Percentiles rank a stretch among this genome's conserved stretches.
phyloP scores from a whole-genome alignment of 2,329 filamentous ascomycete species.

The Neofusicoccum sp. region DNA sequence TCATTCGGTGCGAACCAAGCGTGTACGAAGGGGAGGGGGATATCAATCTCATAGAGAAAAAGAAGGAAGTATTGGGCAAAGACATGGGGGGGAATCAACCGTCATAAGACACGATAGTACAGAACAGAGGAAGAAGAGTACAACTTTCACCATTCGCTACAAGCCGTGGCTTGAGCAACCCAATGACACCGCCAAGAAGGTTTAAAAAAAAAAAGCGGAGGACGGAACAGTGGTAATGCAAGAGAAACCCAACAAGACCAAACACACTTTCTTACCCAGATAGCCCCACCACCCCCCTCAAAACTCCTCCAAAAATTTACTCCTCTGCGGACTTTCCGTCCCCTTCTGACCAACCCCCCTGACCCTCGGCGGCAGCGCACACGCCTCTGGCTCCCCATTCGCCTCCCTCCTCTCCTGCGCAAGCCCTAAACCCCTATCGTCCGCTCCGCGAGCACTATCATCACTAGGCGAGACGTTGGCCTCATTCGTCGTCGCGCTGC shows the following conservation, averaged over 20 bases:
- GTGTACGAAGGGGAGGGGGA: neutral
- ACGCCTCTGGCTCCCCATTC: neutral
- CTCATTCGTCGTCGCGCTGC: conserved; percentile 9
- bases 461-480: conserved; percentile 27
- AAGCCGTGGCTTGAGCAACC: too few species aligned
- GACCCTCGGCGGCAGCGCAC: neutral
- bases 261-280: too few species aligned
- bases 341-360: neutral
- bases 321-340: conserved; percentile 7
- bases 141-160: too few species aligned
- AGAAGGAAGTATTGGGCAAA: neutral
- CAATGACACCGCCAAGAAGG: too few species aligned
- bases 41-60: neutral
- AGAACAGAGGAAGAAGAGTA: too few species aligned
- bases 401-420: too few species aligned
- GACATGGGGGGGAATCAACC: too few species aligned
- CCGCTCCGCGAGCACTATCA: neutral
- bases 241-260: too few species aligned
- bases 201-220: too few species aligned
- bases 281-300: neutral
- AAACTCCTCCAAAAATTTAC: conserved; percentile 14
- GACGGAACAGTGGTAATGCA: too few species aligned
- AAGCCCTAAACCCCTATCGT: neutral
- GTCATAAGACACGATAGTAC: too few species aligned
- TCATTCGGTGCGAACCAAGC: neutral